Conservation (phyloP, 306 rosid genomes). For the Quillaja saponaria region DNA sequence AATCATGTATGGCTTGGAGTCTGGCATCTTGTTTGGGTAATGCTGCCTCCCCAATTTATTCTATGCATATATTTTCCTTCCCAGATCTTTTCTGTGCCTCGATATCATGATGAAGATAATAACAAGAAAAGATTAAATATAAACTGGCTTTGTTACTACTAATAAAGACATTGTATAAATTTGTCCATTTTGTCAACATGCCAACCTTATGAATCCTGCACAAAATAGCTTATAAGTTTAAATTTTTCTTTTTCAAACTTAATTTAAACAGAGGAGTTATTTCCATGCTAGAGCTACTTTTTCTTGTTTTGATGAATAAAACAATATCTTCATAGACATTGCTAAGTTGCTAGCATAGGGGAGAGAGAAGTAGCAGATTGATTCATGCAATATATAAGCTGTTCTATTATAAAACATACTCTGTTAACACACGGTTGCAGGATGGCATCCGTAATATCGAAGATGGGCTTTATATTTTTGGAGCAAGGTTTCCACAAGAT, state of each 20-base stretch:
- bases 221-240: slow-evolving; percentile 1
- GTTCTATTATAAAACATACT: slow-evolving; percentile 8
- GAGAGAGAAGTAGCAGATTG: neutral
- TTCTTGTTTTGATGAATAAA: neutral
- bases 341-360: neutral
- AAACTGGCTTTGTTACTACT: neutral
- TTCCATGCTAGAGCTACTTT: slow-evolving; percentile 13
- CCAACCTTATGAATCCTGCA: too few relatives aligned
- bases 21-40: slow-evolving; percentile 97
- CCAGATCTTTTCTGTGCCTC: slow-evolving; percentile 19
- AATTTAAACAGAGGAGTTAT: neutral
- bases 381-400: neutral
- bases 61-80: slow-evolving; percentile 13
- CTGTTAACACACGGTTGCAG: slow-evolving; percentile 47
- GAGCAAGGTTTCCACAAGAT: slow-evolving; percentile 85
- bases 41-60: slow-evolving; percentile 23
- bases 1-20: slow-evolving; percentile 91
- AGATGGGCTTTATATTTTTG: slow-evolving; percentile 90
- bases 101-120: slow-evolving; percentile 13
- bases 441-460: slow-evolving; percentile 94
- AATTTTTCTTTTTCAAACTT: slow-evolving; percentile 4
- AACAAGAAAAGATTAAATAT: slow-evolving; percentile 5
- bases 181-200: slow-evolving; percentile 3
- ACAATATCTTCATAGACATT: neutral
- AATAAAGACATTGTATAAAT: neutral